These are phyloP conservation scores for Cladorrhinum sp. DNA, from an alignment of 2,329 filamentous ascomycete species.

Conservation along the genomic window DNA sequence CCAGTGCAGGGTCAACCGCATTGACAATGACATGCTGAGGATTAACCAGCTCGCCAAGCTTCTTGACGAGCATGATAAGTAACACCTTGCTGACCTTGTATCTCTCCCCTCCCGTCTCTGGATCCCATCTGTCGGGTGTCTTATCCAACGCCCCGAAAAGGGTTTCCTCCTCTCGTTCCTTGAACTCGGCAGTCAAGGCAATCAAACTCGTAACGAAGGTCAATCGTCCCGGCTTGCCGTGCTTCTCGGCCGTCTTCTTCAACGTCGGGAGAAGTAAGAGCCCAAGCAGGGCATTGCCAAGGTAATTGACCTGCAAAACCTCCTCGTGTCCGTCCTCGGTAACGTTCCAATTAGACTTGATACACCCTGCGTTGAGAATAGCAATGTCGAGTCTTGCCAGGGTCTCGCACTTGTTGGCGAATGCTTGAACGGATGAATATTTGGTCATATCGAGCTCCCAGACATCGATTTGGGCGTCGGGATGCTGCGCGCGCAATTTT, in stretches of 20 bases:
- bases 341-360: slow-evolving; percentile 26
- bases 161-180: slow-evolving; percentile 23
- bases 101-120: slow-evolving; percentile 16
- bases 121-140: slow-evolving; percentile 18
- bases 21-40: slow-evolving; percentile 24
- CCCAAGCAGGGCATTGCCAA: slow-evolving; percentile 47
- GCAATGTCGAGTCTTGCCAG: slow-evolving; percentile 37
- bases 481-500: slow-evolving; percentile 27
- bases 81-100: slow-evolving; percentile 7
- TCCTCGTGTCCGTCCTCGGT: slow-evolving; percentile 39
- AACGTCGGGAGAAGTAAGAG: slow-evolving; percentile 47
- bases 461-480: slow-evolving; percentile 26
- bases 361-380: slow-evolving; percentile 36
- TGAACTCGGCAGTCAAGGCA: background rate
- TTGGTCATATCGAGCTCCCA: slow-evolving; percentile 41
- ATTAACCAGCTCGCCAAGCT: slow-evolving; percentile 30
- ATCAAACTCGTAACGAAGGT: slow-evolving; percentile 5
- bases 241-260: slow-evolving; percentile 26
- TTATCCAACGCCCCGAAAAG: slow-evolving; percentile 24
- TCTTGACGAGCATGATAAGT: slow-evolving; percentile 21
- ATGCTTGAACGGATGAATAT: slow-evolving; percentile 40
- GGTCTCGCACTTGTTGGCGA: slow-evolving; percentile 32
- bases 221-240: background rate
- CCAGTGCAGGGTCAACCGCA: slow-evolving; percentile 23
- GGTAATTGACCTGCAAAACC: slow-evolving; percentile 48